phyloP scores from a whole-genome alignment of 129 eudicot species.

The Escallonia herrerae region DNA sequence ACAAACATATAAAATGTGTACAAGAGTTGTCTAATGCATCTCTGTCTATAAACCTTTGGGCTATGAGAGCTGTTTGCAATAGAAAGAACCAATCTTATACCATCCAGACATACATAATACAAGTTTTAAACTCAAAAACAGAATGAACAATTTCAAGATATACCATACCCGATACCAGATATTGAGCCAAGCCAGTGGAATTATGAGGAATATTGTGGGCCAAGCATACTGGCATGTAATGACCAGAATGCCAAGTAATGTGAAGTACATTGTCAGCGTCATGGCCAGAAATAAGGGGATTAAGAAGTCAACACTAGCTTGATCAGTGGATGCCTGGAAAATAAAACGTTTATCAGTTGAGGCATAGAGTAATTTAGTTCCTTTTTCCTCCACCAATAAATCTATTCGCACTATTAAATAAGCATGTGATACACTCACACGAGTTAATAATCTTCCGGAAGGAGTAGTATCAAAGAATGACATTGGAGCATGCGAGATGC shows the following conservation, averaged over 20 bases:
- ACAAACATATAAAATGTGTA: too few relatives aligned
- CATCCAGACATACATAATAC: too few relatives aligned
- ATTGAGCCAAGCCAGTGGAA: slow-evolving; percentile 68
- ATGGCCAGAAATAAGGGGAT: slow-evolving; percentile 47
- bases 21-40: too few relatives aligned
- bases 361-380: neutral
- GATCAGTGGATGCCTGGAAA: slow-evolving; percentile 74
- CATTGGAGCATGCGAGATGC: slow-evolving; percentile 79
- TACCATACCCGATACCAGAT: slow-evolving; percentile 69
- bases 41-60: too few relatives aligned
- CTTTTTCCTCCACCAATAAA: neutral
- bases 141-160: neutral
- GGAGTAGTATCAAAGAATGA: slow-evolving; percentile 83
- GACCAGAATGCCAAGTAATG: slow-evolving; percentile 43
- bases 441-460: slow-evolving; percentile 68
- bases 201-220: slow-evolving; percentile 50
- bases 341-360: slow-evolving; percentile 7
- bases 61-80: too few relatives aligned
- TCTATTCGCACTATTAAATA: neutral
- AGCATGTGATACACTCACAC: slow-evolving; percentile 30
- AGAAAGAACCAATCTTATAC: too few relatives aligned
- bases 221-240: slow-evolving; percentile 64
- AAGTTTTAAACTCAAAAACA: neutral
- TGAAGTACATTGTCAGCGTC: slow-evolving; percentile 39
- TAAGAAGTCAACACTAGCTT: slow-evolving; percentile 46